A percentile compares a stretch with the other conserved stretches of the same genome.
Conservation (phyloP, 1,139 yeast species). For the Blastobotrys buckinghamii region DNA sequence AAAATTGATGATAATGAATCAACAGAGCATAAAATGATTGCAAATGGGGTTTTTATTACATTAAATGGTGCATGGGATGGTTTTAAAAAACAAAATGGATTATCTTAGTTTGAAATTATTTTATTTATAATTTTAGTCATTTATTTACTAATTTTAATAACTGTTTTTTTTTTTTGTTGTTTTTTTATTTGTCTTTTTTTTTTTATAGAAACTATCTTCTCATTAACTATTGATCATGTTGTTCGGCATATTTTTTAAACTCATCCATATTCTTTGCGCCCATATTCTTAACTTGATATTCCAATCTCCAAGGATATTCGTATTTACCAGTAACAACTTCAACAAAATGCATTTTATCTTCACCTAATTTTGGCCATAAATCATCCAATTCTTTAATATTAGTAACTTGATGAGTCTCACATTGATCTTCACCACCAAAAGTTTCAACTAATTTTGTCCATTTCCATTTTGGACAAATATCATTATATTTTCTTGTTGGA, state of each 20-base stretch:
- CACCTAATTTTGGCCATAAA: constrained; percentile 33
- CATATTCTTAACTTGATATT: constrained; percentile 25
- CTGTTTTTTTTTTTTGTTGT: no score
- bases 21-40: constrained; percentile 72
- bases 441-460: constrained; percentile 62
- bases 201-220: no score
- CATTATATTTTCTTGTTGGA: constrained; percentile 68
- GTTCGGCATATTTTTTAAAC: constrained; percentile 23
- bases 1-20: constrained; percentile 54
- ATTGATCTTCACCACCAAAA: constrained; percentile 57
- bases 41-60: constrained; percentile 79
- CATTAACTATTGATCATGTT: constrained; percentile 17
- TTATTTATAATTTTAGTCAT: no score
- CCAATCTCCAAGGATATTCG: constrained; percentile 58
- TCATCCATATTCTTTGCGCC: constrained; percentile 22
- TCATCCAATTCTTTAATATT: constrained; percentile 33
- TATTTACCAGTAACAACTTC: constrained; percentile 53
- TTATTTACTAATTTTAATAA: no score
- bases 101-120: constrained; percentile 33
- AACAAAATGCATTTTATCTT: constrained; percentile 42
- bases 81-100: constrained; percentile 56
- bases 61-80: constrained; percentile 89
- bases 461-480: constrained; percentile 71
- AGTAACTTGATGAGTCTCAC: constrained; percentile 17
- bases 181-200: no score